Percentiles rank a stretch among this genome's conserved stretches.
phyloP scores from a whole-genome alignment of 768 basidiomycete species.

The Polyporus arcularius region DNA sequence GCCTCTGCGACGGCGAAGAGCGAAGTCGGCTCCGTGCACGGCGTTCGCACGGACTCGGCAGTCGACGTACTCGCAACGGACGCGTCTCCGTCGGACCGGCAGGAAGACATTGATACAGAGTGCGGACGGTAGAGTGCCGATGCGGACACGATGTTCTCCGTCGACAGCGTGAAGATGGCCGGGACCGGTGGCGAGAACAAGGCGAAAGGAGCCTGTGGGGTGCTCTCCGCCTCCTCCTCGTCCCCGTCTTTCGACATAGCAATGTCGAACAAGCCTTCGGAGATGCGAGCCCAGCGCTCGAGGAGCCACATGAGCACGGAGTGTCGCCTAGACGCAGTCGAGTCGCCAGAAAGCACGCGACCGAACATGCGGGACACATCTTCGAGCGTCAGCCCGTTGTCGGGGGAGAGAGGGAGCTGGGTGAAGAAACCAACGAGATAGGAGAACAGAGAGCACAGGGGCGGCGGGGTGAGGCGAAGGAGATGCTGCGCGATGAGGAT shows the following conservation, averaged over 20 bases:
- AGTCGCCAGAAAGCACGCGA: constrained; percentile 37
- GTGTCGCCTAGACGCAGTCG: background rate
- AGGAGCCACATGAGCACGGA: constrained; percentile 33
- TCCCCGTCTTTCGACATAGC: background rate
- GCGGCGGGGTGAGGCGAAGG: constrained; percentile 49
- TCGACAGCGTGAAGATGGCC: background rate
- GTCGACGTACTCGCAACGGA: background rate
- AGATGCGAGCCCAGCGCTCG: constrained; percentile 19
- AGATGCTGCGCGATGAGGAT: constrained; percentile 46
- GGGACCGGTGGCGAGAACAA: background rate
- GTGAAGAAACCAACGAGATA: constrained; percentile 53
- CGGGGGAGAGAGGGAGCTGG: constrained; percentile 50
- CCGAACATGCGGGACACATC: constrained; percentile 51
- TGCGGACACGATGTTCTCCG: background rate
- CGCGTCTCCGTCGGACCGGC: background rate
- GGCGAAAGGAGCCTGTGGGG: background rate
- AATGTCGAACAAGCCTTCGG: constrained; percentile 16
- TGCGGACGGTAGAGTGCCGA: background rate
- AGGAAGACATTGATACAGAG: background rate
- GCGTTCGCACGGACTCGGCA: background rate
- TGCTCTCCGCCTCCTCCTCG: background rate
- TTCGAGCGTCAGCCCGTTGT: constrained; percentile 48
- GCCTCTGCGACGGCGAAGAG: too few species aligned
- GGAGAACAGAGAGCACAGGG: constrained; percentile 41
- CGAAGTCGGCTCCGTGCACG: too few species aligned